Conservation (phyloP, 768 basidiomycete genomes). For the Rickenella mellea region DNA sequence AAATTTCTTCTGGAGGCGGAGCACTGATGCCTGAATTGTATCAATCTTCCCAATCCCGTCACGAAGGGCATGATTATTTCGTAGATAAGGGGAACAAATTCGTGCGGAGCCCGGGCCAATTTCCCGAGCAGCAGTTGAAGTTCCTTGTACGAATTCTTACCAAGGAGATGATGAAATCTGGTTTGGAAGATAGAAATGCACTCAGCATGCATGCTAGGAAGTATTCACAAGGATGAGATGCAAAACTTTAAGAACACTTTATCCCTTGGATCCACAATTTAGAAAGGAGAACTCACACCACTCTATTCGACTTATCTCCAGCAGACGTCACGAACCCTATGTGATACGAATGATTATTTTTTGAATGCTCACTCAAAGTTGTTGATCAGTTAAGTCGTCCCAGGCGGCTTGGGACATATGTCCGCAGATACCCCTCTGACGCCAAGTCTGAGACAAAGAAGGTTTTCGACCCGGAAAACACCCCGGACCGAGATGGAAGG, state of each 20-base stretch:
- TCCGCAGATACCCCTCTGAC: too few species aligned
- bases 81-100: constrained; percentile 82
- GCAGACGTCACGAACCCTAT: constrained; percentile 76
- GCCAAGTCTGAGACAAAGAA: too few species aligned
- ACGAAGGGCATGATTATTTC: constrained; percentile 90
- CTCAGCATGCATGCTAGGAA: background rate
- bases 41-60: constrained; percentile 81
- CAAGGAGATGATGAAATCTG: constrained; percentile 83
- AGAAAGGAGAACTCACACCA: constrained; percentile 57
- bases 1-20: too few species aligned
- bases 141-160: constrained; percentile 62
- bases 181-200: background rate
- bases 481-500: too few species aligned
- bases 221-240: constrained; percentile 67
- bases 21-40: constrained; percentile 67
- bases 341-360: constrained; percentile 3
- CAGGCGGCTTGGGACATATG: too few species aligned
- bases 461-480: too few species aligned
- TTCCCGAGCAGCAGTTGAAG: constrained; percentile 87
- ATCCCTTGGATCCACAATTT: constrained; percentile 6
- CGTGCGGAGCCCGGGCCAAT: constrained; percentile 83
- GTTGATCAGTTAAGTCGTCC: too few species aligned
- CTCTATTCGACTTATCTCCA: constrained; percentile 63
- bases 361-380: too few species aligned
- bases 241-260: constrained; percentile 38